Evolutionary conservation across 352 stramenopile species (phyloP).

Genomic region (Phytophthora niederhauseri): DNA sequence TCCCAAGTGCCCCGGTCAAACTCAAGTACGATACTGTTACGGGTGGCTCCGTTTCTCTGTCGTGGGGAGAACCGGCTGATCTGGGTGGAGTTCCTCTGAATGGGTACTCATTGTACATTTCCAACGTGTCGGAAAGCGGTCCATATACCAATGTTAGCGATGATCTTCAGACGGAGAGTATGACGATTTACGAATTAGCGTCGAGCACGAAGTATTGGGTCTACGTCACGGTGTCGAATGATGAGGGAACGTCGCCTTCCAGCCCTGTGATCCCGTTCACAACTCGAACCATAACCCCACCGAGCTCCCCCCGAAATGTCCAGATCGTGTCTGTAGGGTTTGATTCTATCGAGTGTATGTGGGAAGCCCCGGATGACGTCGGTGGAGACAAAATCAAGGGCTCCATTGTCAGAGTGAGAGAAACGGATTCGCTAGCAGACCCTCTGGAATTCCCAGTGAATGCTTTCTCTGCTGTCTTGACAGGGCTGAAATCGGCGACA

Average conservation of each 20-base stretch:
- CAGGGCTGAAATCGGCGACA: slow-evolving; percentile 17
- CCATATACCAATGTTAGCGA: slow-evolving; percentile 33
- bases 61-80: slow-evolving; percentile 50
- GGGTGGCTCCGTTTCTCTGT: slow-evolving; percentile 46
- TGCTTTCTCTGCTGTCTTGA: slow-evolving; percentile 1
- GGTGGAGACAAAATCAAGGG: slow-evolving; percentile 43
- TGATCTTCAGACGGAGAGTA: slow-evolving; percentile 22
- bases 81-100: slow-evolving; percentile 48
- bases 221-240: slow-evolving; percentile 43
- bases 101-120: slow-evolving; percentile 45
- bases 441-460: not conserved
- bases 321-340: slow-evolving; percentile 37
- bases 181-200: slow-evolving; percentile 35
- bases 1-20: slow-evolving; percentile 35
- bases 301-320: slow-evolving; percentile 39
- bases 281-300: slow-evolving; percentile 36
- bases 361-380: slow-evolving; percentile 40
- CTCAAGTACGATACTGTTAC: slow-evolving; percentile 23
- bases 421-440: slow-evolving; percentile 17
- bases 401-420: slow-evolving; percentile 35
- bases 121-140: slow-evolving; percentile 4
- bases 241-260: slow-evolving; percentile 37
- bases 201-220: slow-evolving; percentile 51
- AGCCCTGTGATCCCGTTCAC: slow-evolving; percentile 24
- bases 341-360: slow-evolving; percentile 37